These are phyloP conservation scores for Carex parvula DNA, from an alignment of 176 grass and related monocot genomes.

Conservation along the genomic window DNA sequence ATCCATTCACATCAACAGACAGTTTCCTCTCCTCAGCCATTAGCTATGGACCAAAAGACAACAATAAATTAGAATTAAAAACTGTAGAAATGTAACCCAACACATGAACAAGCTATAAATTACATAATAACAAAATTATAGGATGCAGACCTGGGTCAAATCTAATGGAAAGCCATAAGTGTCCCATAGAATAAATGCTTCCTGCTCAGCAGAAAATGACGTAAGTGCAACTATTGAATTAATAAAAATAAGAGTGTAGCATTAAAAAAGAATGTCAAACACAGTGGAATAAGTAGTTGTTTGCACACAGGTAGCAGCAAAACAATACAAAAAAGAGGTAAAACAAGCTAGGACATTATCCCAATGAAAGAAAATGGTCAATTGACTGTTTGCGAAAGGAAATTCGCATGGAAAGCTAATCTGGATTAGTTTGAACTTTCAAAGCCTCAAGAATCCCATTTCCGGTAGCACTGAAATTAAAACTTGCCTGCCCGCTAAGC, in stretches of 20 bases:
- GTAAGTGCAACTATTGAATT: not conserved
- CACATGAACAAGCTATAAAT: conserved; percentile 13
- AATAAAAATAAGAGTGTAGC: not conserved
- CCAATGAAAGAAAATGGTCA: not conserved
- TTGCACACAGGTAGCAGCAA: not conserved
- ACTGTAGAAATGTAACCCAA: conserved; percentile 4
- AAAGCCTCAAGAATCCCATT: not conserved
- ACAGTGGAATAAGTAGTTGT: not conserved
- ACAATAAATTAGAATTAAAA: not conserved
- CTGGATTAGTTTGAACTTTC: not conserved
- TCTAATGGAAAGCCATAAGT: conserved; percentile 95
- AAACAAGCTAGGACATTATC: not conserved
- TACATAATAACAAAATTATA: conserved; percentile 13
- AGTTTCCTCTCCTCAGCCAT: conserved; percentile 79
- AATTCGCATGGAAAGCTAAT: not conserved
- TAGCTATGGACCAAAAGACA: conserved; percentile 39
- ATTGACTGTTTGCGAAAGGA: not conserved
- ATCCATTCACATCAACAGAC: conserved; percentile 73
- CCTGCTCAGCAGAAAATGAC: conserved; percentile 34
- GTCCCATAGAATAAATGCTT: conserved; percentile 94
- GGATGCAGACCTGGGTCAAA: conserved; percentile 77
- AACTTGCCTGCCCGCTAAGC: conserved; percentile 75
- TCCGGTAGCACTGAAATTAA: conserved; percentile 5
- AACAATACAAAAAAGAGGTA: not conserved
- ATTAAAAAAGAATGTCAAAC: not conserved